These are phyloP conservation scores for Boechera stricta DNA, from an alignment of 345 rosid genomes.

Conservation along the genomic window DNA sequence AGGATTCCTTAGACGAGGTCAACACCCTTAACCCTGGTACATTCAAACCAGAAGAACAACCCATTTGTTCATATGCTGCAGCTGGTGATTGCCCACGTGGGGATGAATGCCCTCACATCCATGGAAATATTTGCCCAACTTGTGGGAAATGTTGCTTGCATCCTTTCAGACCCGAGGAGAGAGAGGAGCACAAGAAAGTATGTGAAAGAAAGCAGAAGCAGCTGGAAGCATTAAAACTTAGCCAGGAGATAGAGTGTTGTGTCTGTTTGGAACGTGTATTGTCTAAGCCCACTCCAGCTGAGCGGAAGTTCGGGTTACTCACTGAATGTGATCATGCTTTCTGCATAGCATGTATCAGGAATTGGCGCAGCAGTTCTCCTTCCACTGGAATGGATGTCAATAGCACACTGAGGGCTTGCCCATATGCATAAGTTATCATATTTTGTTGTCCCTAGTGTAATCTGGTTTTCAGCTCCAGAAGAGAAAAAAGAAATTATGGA, in stretches of 20 bases:
- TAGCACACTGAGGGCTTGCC: constrained; percentile 80
- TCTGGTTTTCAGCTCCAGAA: constrained; percentile 83
- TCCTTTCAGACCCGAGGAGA: constrained; percentile 81
- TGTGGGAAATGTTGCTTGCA: constrained; percentile 92
- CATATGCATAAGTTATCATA: constrained; percentile 89
- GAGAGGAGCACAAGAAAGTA: constrained; percentile 70
- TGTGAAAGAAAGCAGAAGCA: constrained; percentile 78
- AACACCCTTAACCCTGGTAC: constrained; percentile 71
- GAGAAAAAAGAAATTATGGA: constrained; percentile 86
- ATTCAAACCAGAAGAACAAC: constrained; percentile 64
- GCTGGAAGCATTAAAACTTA: constrained; percentile 69
- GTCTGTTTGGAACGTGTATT: constrained; percentile 90
- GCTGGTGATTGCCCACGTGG: constrained; percentile 91
- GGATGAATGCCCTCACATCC: constrained; percentile 79
- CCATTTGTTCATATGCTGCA: constrained; percentile 92
- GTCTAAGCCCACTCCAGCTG: constrained; percentile 74
- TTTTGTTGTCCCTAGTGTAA: constrained; percentile 92
- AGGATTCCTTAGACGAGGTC: constrained; percentile 62
- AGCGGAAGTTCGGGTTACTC: constrained; percentile 85
- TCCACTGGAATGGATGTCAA: constrained; percentile 89
- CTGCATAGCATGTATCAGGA: constrained; percentile 84
- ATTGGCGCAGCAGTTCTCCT: constrained; percentile 86
- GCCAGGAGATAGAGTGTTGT: constrained; percentile 88
- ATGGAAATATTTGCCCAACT: constrained; percentile 82
- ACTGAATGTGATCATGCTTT: constrained; percentile 99